Evolutionary conservation across 1,284 basidiomycete genomes (phyloP).

Genomic region (Austroboletus novae-zelandiae): DNA sequence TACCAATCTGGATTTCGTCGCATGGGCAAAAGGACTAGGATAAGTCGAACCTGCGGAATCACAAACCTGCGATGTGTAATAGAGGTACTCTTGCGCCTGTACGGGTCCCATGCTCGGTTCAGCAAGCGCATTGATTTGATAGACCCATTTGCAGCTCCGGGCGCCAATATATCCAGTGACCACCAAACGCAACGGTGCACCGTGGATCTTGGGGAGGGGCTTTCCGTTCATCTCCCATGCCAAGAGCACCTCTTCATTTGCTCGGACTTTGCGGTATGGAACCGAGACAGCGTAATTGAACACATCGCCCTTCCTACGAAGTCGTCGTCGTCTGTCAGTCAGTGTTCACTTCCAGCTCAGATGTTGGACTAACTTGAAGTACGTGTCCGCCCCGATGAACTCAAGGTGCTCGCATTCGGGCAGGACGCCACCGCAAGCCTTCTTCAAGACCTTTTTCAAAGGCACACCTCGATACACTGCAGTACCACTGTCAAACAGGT

Average conservation of each 20-base stretch:
- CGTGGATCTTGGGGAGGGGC: constrained; percentile 53
- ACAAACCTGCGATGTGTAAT: constrained; percentile 34
- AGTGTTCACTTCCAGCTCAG: neutral
- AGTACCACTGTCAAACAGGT: constrained; percentile 35
- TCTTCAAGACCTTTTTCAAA: constrained; percentile 52
- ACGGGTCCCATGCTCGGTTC: constrained; percentile 53
- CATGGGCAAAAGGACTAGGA: neutral
- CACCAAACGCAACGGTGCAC: constrained; percentile 52
- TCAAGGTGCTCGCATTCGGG: constrained; percentile 52
- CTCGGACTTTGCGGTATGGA: constrained; percentile 50
- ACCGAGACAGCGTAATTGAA: constrained; percentile 57
- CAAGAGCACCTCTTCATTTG: constrained; percentile 51
- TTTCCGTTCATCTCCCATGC: constrained; percentile 61
- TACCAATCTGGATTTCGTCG: constrained; percentile 9
- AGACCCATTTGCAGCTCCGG: constrained; percentile 56
- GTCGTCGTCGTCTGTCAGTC: neutral
- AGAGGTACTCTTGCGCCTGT: constrained; percentile 53
- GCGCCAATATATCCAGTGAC: constrained; percentile 61
- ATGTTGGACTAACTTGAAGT: constrained; percentile 46
- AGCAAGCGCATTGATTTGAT: constrained; percentile 49
- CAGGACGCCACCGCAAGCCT: constrained; percentile 49
- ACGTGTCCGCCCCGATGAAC: constrained; percentile 57
- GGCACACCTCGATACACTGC: constrained; percentile 50
- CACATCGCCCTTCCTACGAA: constrained; percentile 43
- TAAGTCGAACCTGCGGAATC: neutral